Base-by-base conservation (phyloP, 1,284 basidiomycete genomes). In the Pseudozyma sp. region DNA sequence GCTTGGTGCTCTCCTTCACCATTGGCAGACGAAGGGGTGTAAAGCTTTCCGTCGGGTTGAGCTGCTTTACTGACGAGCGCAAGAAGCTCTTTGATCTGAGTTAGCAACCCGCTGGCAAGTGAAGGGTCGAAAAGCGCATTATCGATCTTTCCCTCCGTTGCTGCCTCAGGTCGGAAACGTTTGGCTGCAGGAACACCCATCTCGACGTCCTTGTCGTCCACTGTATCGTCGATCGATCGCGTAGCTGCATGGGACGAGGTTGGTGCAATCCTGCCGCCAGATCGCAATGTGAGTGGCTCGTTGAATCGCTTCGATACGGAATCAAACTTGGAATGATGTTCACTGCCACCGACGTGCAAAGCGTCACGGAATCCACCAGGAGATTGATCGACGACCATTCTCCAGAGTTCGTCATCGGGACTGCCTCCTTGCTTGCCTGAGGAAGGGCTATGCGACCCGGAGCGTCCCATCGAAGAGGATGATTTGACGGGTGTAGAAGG, bases 261-360 rank as follows among this genome's bases (percentile, higher is more conserved):
- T 3, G 52, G 12, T n/a, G 16, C 60, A 14, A 43, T 19, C 43
- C n/a, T 25, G 19, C 4, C 42, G 3, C n/a, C 7, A 14, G 25
- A 36, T 19, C 31, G 6, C 11, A 44, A 19, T 3, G 47, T 10
- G 1, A 71, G 55, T 21, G 61, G 57, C 40, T 70, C 58, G 51
- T 70, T 66, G 49, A 76, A 76, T 16, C 55, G 60, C 14, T 66
- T 57, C 6, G 65, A 69, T 7, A 72, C 79, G 8, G 60, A 61
- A 48, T 82, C 80, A 43, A 62, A 77, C 21, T 68, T 47, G 14
- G 72, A 76, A 45, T 82, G 80, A 56, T 82, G 80, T 42, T 81
- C 80, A 19, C 68, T 62, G 0, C 76, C 64, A 0, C 71, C 79
- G 11, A 78, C 73, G 43, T 79, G 71, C 5, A 82, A 40, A 1